Evolutionary conservation across 257 asterid genomes (phyloP).

Genomic region (Gynochthodes officinalis): DNA sequence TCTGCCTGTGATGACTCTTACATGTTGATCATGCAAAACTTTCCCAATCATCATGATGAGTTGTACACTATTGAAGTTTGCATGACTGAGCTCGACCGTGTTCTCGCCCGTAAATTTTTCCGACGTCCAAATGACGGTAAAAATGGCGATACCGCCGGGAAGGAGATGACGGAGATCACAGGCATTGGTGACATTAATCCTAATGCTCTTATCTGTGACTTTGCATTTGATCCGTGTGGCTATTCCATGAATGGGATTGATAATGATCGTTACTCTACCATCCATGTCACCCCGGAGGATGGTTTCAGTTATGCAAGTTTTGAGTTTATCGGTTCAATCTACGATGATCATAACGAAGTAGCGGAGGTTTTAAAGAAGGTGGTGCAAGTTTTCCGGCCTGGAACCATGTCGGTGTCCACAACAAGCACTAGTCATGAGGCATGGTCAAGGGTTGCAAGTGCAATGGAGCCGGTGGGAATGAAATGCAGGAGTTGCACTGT

Average conservation of each 20-base stretch:
- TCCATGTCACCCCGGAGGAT: slow-evolving; percentile 97
- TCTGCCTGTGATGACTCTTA: slow-evolving; percentile 48
- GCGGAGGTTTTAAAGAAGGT: slow-evolving; percentile 45
- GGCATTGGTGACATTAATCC: slow-evolving; percentile 54
- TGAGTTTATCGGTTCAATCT: slow-evolving; percentile 65
- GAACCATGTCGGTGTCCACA: slow-evolving; percentile 60
- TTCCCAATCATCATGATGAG: slow-evolving; percentile 17
- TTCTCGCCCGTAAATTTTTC: slow-evolving; percentile 58
- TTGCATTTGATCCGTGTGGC: slow-evolving; percentile 90
- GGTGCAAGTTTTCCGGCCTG: slow-evolving; percentile 73
- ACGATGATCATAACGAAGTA: slow-evolving; percentile 41
- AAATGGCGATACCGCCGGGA: slow-evolving; percentile 66
- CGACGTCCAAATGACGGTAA: slow-evolving; percentile 50
- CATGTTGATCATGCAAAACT: slow-evolving; percentile 12
- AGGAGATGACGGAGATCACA: slow-evolving; percentile 69
- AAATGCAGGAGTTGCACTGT: slow-evolving; percentile 60
- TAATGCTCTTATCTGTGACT: slow-evolving; percentile 70
- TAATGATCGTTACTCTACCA: slow-evolving; percentile 72
- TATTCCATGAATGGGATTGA: slow-evolving; percentile 93
- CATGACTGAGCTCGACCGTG: slow-evolving; percentile 83
- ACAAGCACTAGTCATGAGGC: slow-evolving; percentile 47
- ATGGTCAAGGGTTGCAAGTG: slow-evolving; percentile 56
- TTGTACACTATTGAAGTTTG: slow-evolving; percentile 74
- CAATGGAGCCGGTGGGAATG: slow-evolving; percentile 71
- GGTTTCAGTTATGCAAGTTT: slow-evolving; percentile 93